These are phyloP conservation scores for Pseudogymnoascus sp. DNA, from an alignment of 2,329 filamentous ascomycete species.

Conservation along the genomic window DNA sequence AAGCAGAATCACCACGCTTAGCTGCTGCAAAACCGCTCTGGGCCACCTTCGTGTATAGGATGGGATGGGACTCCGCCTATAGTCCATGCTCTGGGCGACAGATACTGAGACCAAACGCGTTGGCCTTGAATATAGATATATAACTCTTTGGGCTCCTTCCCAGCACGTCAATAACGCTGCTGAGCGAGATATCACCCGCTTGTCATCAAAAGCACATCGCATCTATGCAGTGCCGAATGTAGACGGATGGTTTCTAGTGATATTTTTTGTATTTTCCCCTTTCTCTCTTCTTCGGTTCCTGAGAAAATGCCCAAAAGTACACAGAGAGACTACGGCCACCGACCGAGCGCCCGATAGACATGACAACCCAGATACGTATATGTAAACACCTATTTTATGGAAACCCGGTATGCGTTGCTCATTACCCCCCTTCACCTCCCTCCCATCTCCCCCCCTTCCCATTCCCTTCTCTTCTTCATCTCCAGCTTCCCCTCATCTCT, in stretches of 20 bases:
- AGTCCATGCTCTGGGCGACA: background rate
- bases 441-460: background rate
- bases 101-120: too few species aligned
- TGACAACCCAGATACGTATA: background rate
- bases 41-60: too few species aligned
- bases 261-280: background rate
- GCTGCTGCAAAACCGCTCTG: too few species aligned
- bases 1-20: too few species aligned
- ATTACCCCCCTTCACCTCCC: background rate
- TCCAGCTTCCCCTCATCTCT: background rate
- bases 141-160: too few species aligned
- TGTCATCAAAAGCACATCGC: too few species aligned
- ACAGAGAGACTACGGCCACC: background rate
- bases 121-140: too few species aligned
- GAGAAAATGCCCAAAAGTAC: background rate
- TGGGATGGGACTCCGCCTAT: background rate
- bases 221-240: too few species aligned
- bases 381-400: background rate
- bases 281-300: background rate
- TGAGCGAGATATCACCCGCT: background rate
- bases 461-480: too few species aligned
- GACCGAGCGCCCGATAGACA: background rate
- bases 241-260: background rate
- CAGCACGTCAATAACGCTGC: background rate
- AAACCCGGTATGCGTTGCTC: constrained; percentile 1